phyloP scores from a whole-genome alignment of 2,329 filamentous ascomycete species.

The Trichophyton equinum region DNA sequence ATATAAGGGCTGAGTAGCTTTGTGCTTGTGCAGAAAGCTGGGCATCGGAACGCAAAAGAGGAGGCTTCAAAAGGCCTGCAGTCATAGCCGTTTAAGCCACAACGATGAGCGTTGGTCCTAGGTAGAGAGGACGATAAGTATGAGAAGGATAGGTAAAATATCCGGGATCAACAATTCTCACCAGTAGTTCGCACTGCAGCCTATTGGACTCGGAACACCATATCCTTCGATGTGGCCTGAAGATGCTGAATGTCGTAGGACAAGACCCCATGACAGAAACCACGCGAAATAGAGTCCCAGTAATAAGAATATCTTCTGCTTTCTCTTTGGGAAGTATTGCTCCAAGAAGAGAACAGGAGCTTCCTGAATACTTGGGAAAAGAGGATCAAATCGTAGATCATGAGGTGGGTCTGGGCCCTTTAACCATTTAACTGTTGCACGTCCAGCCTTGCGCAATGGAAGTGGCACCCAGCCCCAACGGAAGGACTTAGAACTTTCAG shows the following conservation, averaged over 20 bases:
- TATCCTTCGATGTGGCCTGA: slow-evolving; percentile 39
- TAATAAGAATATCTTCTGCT: slow-evolving; percentile 34
- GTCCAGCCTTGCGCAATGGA: slow-evolving; percentile 32
- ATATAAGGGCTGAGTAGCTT: slow-evolving; percentile 39
- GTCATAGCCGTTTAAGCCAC: slow-evolving; percentile 43
- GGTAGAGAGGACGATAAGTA: slow-evolving; percentile 11
- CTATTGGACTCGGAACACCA: slow-evolving; percentile 34
- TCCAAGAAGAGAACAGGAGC: slow-evolving; percentile 34
- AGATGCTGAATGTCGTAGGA: slow-evolving; percentile 34
- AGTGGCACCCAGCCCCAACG: slow-evolving; percentile 38
- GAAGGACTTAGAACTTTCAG: slow-evolving; percentile 36
- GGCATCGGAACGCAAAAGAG: slow-evolving; percentile 44
- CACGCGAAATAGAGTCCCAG: slow-evolving; percentile 33
- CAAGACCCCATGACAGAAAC: slow-evolving; percentile 36
- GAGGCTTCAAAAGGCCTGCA: slow-evolving; percentile 43
- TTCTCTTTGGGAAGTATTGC: slow-evolving; percentile 33
- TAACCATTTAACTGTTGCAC: slow-evolving; percentile 34
- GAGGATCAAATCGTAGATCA: slow-evolving; percentile 33
- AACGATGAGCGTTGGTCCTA: slow-evolving; percentile 34
- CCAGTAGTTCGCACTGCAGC: slow-evolving; percentile 37
- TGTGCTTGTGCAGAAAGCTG: slow-evolving; percentile 39
- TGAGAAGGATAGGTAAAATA: background rate
- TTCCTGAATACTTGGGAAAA: slow-evolving; percentile 37
- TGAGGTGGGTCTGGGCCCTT: slow-evolving; percentile 37
- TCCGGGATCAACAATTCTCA: slow-evolving; percentile 14